phyloP scores from a whole-genome alignment of 148 eudicot species.

The Amaranthus palmeri region DNA sequence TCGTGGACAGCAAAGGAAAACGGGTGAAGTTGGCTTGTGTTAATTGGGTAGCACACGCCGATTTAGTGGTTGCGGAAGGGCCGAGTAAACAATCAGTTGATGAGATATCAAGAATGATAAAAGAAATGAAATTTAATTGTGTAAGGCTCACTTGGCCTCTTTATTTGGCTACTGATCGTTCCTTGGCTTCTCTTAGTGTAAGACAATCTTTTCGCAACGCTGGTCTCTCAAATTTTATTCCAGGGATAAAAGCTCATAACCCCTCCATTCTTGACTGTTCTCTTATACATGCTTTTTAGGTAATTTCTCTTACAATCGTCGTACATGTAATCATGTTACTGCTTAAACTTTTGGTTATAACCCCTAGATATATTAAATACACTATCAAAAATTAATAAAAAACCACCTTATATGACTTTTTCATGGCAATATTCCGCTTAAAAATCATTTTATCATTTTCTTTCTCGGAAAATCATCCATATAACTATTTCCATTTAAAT shows the following conservation, averaged over 20 bases:
- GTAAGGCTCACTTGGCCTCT: slow-evolving; percentile 95
- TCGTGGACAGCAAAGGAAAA: slow-evolving; percentile 55
- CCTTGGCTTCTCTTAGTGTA: slow-evolving; percentile 49
- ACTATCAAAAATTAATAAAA: no score
- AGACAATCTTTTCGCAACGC: slow-evolving; percentile 45
- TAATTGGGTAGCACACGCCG: slow-evolving; percentile 74
- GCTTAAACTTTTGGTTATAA: no score
- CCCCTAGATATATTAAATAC: no score
- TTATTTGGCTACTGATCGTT: slow-evolving; percentile 49
- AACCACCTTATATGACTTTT: no score
- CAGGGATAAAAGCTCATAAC: slow-evolving; percentile 57
- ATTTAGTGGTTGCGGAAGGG: slow-evolving; percentile 68
- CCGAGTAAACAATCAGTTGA: slow-evolving; percentile 67
- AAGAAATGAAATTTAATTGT: slow-evolving; percentile 70
- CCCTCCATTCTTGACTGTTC: slow-evolving; percentile 60
- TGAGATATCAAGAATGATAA: slow-evolving; percentile 41
- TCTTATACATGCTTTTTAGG: slow-evolving; percentile 67
- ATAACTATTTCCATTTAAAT: no score
- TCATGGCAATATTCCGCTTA: no score
- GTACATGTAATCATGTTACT: no score
- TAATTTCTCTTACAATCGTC: slow-evolving; percentile 5
- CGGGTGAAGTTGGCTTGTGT: slow-evolving; percentile 82
- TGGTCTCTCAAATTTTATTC: slow-evolving; percentile 31
- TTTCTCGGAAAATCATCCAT: no score
- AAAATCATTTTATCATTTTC: no score